A percentile compares a stretch with the other conserved stretches of the same genome.
Evolutionary conservation across 768 basidiomycete species (phyloP).

Genomic region (Mycena albidolilacea): DNA sequence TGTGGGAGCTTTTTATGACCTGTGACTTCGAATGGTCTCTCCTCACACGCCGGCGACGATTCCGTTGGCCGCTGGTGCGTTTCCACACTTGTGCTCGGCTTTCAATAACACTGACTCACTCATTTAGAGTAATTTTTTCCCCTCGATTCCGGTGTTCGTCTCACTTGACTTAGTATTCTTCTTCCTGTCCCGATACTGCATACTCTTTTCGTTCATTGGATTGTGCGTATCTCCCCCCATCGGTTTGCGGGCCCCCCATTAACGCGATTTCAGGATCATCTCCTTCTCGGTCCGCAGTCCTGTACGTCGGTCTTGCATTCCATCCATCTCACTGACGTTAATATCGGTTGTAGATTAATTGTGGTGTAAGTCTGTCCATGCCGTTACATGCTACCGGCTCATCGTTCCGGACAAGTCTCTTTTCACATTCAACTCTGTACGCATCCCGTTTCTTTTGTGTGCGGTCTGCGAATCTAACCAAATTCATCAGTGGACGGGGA

Average conservation of each 20-base stretch:
- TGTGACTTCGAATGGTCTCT: conserved; percentile 79
- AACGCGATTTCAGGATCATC: conserved; percentile 61
- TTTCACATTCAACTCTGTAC: conserved; percentile 78
- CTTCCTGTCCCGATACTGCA: conserved; percentile 80
- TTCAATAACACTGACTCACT: too few relatives aligned
- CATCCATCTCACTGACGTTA: conserved; percentile 40
- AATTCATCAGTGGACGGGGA: conserved; percentile 67
- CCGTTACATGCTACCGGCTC: conserved; percentile 8
- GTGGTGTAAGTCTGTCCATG: conserved; percentile 59
- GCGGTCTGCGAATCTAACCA: conserved; percentile 8
- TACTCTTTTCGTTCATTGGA: conserved; percentile 76
- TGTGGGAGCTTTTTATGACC: conserved; percentile 79
- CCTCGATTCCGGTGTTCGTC: conserved; percentile 7
- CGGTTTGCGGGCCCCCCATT: background rate
- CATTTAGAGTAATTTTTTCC: conserved; percentile 41
- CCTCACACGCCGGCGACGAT: conserved; percentile 67
- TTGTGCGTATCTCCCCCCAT: conserved; percentile 59
- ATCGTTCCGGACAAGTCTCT: conserved; percentile 59
- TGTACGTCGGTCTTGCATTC: conserved; percentile 48
- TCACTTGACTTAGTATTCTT: conserved; percentile 63
- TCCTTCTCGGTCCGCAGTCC: conserved; percentile 66
- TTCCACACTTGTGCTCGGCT: background rate
- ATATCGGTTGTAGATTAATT: conserved; percentile 64
- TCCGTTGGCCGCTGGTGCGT: conserved; percentile 81
- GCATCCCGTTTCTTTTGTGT: conserved; percentile 36